These are phyloP conservation scores for Alliaria petiolata DNA, from an alignment of 345 rosid species.

Conservation along the genomic window DNA sequence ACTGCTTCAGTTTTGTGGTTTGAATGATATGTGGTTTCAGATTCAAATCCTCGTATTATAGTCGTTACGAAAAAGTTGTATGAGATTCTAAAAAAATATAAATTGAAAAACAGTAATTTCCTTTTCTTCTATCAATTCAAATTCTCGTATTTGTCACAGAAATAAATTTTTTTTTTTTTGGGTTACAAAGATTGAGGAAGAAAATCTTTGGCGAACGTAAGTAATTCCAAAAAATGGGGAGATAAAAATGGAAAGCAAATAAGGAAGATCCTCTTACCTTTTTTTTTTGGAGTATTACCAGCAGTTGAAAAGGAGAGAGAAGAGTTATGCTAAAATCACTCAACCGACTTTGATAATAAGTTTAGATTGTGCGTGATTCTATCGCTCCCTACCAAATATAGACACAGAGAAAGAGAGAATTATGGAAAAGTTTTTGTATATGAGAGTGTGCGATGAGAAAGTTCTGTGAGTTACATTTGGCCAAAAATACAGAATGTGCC, in stretches of 20 bases:
- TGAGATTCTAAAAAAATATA: no score
- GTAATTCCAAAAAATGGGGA: background rate
- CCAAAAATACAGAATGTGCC: constrained; percentile 12
- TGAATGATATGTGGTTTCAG: no score
- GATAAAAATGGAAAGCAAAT: constrained; percentile 4
- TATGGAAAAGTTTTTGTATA: background rate
- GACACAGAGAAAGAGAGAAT: constrained; percentile 6
- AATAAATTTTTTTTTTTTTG: background rate
- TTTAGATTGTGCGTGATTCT: constrained; percentile 15
- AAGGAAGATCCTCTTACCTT: background rate
- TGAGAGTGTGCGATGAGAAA: background rate
- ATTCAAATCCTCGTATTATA: background rate
- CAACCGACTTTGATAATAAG: background rate
- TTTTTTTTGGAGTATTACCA: background rate
- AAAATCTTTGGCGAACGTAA: background rate
- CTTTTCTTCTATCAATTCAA: background rate
- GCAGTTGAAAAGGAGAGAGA: background rate
- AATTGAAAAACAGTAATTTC: background rate
- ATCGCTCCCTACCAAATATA: constrained; percentile 18
- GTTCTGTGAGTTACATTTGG: background rate
- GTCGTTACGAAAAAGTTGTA: background rate
- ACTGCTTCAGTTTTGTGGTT: no score
- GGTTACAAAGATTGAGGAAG: background rate
- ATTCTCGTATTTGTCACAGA: no score
- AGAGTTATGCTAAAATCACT: constrained; percentile 18